Percentiles rank a stretch among this genome's conserved stretches.
phyloP scores from a whole-genome alignment of 2,329 filamentous ascomycete species.

The Coniochaeta hoffmannii region DNA sequence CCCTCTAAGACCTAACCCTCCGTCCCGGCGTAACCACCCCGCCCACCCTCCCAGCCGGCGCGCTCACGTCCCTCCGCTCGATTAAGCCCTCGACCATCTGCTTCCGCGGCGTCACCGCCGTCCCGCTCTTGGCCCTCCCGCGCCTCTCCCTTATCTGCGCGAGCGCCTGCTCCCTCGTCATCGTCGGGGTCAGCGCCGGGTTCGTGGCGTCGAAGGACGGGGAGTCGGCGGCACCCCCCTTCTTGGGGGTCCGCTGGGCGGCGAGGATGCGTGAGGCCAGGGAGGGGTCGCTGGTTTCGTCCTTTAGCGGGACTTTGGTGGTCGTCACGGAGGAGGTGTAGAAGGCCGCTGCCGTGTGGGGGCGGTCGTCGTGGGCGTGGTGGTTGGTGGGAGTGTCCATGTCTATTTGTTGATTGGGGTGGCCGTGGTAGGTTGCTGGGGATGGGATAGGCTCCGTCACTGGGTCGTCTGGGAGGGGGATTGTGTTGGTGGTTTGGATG shows the following conservation, averaged over 20 bases:
- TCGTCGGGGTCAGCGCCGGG: slow-evolving; percentile 55
- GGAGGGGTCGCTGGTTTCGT: slow-evolving; percentile 34
- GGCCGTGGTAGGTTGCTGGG: background rate
- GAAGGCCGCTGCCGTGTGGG: slow-evolving; percentile 38
- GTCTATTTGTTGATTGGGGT: too few relatives aligned
- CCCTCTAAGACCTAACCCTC: slow-evolving; percentile 1
- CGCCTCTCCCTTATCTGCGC: slow-evolving; percentile 67
- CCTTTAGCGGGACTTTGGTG: slow-evolving; percentile 43
- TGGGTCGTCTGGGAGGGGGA: background rate
- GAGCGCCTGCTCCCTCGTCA: slow-evolving; percentile 67
- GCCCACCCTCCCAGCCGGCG: slow-evolving; percentile 5
- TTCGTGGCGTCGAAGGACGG: slow-evolving; percentile 44
- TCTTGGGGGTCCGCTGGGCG: slow-evolving; percentile 31
- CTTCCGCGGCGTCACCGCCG: slow-evolving; percentile 50
- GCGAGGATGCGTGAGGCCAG: slow-evolving; percentile 33
- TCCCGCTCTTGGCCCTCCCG: slow-evolving; percentile 48
- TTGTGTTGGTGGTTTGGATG: background rate
- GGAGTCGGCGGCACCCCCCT: slow-evolving; percentile 13
- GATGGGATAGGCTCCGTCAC: slow-evolving; percentile 10
- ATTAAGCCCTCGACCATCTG: slow-evolving; percentile 46
- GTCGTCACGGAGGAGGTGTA: slow-evolving; percentile 47
- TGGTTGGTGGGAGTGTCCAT: slow-evolving; percentile 4
- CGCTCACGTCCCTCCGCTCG: slow-evolving; percentile 12
- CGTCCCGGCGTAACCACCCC: background rate
- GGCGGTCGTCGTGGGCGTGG: slow-evolving; percentile 19